Evolutionary conservation across 2,329 filamentous ascomycete genomes (phyloP).

Genomic region (Hymenoscyphus repandus): DNA sequence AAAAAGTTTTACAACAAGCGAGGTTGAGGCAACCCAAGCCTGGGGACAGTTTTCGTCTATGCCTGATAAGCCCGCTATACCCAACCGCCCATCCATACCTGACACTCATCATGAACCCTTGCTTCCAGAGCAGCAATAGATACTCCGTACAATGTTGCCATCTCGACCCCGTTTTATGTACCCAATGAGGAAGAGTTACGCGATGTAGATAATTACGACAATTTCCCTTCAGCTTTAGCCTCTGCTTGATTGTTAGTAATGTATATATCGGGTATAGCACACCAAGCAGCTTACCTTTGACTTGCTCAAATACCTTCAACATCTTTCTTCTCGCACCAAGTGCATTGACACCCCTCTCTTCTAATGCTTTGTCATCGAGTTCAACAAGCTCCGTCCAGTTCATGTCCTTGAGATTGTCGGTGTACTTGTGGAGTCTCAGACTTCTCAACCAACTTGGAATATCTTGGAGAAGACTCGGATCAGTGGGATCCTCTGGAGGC

Average conservation of each 20-base stretch:
- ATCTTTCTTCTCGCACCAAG: slow-evolving; percentile 94
- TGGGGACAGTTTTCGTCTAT: not conserved
- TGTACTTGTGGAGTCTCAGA: slow-evolving; percentile 95
- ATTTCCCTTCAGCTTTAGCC: slow-evolving; percentile 69
- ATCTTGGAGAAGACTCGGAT: slow-evolving; percentile 83
- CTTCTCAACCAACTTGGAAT: slow-evolving; percentile 95
- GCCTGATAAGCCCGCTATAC: slow-evolving; percentile 1
- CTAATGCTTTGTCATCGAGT: slow-evolving; percentile 86
- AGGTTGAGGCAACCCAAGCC: not conserved
- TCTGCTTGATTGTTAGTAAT: slow-evolving; percentile 42
- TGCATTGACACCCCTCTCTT: slow-evolving; percentile 90
- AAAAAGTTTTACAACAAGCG: slow-evolving; percentile 6
- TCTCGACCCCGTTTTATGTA: not conserved
- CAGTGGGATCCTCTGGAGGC: slow-evolving; percentile 95
- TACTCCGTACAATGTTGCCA: slow-evolving; percentile 4
- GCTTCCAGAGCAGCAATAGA: slow-evolving; percentile 10
- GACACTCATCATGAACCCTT: slow-evolving; percentile 7
- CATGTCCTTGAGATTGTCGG: slow-evolving; percentile 94
- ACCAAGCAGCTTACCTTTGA: slow-evolving; percentile 56
- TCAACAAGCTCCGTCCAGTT: slow-evolving; percentile 92
- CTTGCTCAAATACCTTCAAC: slow-evolving; percentile 98
- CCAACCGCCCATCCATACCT: not conserved
- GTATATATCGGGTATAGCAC: not conserved
- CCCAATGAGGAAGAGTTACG: not conserved
- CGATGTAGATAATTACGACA: slow-evolving; percentile 37